phyloP scores from a whole-genome alignment of 768 basidiomycete species.

The Calocera cornea region DNA sequence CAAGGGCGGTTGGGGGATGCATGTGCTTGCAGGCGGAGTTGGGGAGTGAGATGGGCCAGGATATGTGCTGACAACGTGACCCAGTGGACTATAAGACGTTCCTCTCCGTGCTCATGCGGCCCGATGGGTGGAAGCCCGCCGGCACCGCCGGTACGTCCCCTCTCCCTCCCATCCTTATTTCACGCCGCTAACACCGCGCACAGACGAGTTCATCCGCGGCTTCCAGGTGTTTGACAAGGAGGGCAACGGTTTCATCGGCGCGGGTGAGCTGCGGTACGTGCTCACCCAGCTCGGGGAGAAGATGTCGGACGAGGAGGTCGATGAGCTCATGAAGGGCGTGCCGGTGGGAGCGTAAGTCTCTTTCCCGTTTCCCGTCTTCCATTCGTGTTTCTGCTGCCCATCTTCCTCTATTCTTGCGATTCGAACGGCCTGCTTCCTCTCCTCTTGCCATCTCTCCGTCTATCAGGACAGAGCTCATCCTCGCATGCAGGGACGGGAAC shows the following conservation, averaged over 20 bases:
- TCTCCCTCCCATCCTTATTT: not conserved
- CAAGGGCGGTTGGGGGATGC: not conserved
- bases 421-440: too few relatives aligned
- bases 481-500: slow-evolving; percentile 65
- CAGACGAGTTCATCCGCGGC: slow-evolving; percentile 97
- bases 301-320: slow-evolving; percentile 95
- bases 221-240: slow-evolving; percentile 99
- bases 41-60: not conserved
- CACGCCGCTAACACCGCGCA: not conserved
- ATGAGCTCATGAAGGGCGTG: slow-evolving; percentile 91
- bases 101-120: slow-evolving; percentile 78
- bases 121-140: slow-evolving; percentile 93
- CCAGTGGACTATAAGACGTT: slow-evolving; percentile 89
- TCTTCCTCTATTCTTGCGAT: too few relatives aligned
- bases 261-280: slow-evolving; percentile 83
- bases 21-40: not conserved
- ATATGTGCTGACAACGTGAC: not conserved
- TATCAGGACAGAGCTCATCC: too few relatives aligned
- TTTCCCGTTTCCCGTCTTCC: slow-evolving; percentile 8
- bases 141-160: slow-evolving; percentile 68
- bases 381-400: too few relatives aligned
- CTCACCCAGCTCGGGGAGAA: slow-evolving; percentile 96
- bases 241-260: slow-evolving; percentile 82
- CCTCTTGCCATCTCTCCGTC: too few relatives aligned
- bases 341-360: slow-evolving; percentile 69